A percentile compares a stretch with the other conserved stretches of the same genome.
Evolutionary conservation across 2,329 filamentous ascomycete species (phyloP).

Genomic region (Neospermospora avenae): DNA sequence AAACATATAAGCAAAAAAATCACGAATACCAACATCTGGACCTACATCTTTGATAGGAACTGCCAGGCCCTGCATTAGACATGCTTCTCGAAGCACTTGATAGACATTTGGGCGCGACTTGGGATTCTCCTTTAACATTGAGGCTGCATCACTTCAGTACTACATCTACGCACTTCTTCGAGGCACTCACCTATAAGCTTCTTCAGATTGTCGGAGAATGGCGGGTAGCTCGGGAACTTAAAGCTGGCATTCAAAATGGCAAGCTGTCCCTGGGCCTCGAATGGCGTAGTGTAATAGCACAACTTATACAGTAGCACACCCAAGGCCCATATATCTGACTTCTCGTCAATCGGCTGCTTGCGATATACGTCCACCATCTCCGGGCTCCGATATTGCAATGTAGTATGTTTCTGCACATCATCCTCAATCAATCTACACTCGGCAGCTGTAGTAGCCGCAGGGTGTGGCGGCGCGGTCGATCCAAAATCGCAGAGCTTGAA

Average conservation of each 20-base stretch:
- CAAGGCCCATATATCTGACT: constrained; percentile 94
- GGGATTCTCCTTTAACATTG: constrained; percentile 85
- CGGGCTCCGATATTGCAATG: constrained; percentile 93
- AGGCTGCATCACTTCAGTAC: constrained; percentile 52
- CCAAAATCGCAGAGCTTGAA: constrained; percentile 99
- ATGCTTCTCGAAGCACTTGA: constrained; percentile 82
- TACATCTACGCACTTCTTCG: background rate
- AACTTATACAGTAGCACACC: constrained; percentile 96
- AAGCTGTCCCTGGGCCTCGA: constrained; percentile 96
- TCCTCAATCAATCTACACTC: constrained; percentile 94
- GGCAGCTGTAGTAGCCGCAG: constrained; percentile 79
- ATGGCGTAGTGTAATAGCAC: constrained; percentile 98
- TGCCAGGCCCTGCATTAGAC: constrained; percentile 82
- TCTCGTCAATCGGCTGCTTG: constrained; percentile 95
- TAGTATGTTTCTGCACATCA: constrained; percentile 95
- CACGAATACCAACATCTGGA: constrained; percentile 16
- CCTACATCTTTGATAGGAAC: constrained; percentile 86
- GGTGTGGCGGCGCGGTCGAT: constrained; percentile 77
- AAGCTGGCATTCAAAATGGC: constrained; percentile 95
- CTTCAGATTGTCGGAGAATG: constrained; percentile 87
- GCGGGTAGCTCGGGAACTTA: constrained; percentile 83
- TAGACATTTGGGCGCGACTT: constrained; percentile 82
- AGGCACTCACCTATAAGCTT: constrained; percentile 72
- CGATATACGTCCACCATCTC: constrained; percentile 99
- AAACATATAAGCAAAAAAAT: constrained; percentile 11